Conservation (phyloP, 371 early-diverging fungal genomes). For the Globomyces sp. region DNA sequence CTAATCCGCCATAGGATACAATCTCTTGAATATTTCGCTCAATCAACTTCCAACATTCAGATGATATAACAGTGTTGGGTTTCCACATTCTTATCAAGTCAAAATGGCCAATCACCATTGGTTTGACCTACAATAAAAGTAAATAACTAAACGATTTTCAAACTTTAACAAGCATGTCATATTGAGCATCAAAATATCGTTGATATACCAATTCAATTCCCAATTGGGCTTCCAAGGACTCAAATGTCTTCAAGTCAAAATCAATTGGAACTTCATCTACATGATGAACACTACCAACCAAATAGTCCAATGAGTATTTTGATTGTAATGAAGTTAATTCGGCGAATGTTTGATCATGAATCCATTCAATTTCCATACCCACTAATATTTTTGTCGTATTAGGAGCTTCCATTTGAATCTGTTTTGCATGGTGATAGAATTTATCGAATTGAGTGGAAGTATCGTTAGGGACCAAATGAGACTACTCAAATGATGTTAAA, state of each 20-base stretch:
- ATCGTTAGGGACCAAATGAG: conserved; percentile 17
- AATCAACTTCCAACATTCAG: conserved; percentile 60
- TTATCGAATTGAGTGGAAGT: conserved; percentile 11
- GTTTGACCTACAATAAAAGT: conserved; percentile 44
- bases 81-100: conserved; percentile 87
- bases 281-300: conserved; percentile 96
- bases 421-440: conserved; percentile 11
- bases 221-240: conserved; percentile 26
- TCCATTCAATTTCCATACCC: conserved; percentile 90
- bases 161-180: conserved; percentile 57
- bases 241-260: conserved; percentile 51
- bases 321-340: conserved; percentile 31
- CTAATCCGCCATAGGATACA: conserved; percentile 74
- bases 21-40: conserved; percentile 81
- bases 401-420: conserved; percentile 19
- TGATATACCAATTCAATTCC: conserved; percentile 56
- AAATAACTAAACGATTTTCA: background rate
- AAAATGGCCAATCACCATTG: conserved; percentile 90
- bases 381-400: conserved; percentile 68
- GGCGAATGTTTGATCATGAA: conserved; percentile 41
- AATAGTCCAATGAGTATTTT: conserved; percentile 60
- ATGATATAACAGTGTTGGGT: conserved; percentile 38
- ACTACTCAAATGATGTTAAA: background rate
- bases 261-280: conserved; percentile 79
- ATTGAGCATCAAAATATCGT: conserved; percentile 88